These are phyloP conservation scores for Geosmithia morbida DNA, from an alignment of 2,329 filamentous ascomycete species.

Conservation along the genomic window DNA sequence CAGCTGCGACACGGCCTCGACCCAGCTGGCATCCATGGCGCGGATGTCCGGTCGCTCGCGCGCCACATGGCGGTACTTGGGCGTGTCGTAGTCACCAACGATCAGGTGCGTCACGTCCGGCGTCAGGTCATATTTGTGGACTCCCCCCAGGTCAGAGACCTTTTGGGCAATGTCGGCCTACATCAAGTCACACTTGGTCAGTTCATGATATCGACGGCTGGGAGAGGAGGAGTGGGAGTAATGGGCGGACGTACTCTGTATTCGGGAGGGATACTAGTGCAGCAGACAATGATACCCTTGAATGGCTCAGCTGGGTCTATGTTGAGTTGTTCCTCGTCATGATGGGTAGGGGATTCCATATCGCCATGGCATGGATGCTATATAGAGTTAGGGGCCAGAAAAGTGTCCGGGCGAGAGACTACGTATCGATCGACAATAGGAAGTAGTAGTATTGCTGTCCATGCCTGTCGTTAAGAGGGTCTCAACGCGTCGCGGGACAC, in stretches of 20 bases:
- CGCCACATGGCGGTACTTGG: slow-evolving; percentile 92
- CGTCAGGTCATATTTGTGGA: slow-evolving; percentile 84
- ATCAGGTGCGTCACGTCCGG: slow-evolving; percentile 90
- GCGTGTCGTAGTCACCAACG: slow-evolving; percentile 75
- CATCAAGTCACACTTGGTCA: neutral
- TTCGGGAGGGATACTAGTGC: slow-evolving; percentile 71
- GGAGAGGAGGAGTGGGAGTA: slow-evolving; percentile 1
- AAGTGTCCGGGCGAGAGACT: neutral
- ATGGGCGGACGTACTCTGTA: slow-evolving; percentile 45
- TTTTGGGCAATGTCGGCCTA: slow-evolving; percentile 44
- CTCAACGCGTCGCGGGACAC: slow-evolving; percentile 1
- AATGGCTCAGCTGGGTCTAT: slow-evolving; percentile 50
- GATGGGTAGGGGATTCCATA: slow-evolving; percentile 1
- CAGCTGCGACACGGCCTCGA: slow-evolving; percentile 61
- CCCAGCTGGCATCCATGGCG: slow-evolving; percentile 70
- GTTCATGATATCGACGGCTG: neutral
- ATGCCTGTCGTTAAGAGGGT: neutral
- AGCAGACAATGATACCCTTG: slow-evolving; percentile 66
- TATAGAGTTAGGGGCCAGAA: neutral
- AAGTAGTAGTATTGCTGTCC: neutral
- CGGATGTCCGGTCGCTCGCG: slow-evolving; percentile 76
- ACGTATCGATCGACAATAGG: neutral
- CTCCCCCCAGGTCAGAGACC: slow-evolving; percentile 69
- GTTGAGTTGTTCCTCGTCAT: slow-evolving; percentile 4
- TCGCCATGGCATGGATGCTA: slow-evolving; percentile 2